phyloP scores from a whole-genome alignment of 2,329 filamentous ascomycete genomes.

The Albophoma yamanashiensis region DNA sequence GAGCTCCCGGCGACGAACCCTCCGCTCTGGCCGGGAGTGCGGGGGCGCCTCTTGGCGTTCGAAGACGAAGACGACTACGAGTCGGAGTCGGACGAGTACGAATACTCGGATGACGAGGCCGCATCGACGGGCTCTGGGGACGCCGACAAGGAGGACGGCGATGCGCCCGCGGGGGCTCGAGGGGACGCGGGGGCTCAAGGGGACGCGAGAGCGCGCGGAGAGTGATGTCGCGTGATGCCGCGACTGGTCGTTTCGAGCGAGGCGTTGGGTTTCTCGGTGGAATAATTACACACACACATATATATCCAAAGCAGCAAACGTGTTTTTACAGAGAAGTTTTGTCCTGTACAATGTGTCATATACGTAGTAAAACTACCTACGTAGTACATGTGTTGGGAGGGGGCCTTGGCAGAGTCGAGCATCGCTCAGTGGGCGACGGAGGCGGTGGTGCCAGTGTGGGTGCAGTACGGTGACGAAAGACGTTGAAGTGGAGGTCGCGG shows the following conservation, averaged over 20 bases:
- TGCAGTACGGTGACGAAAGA: no score
- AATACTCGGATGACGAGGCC: slow-evolving; percentile 16
- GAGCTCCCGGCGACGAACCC: slow-evolving; percentile 21
- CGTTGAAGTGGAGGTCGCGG: no score
- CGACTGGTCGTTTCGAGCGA: background rate
- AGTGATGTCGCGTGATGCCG: background rate
- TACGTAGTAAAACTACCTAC: no score
- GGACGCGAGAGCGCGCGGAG: background rate
- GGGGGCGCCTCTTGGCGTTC: slow-evolving; percentile 15
- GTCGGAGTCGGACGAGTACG: slow-evolving; percentile 12
- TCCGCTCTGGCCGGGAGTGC: slow-evolving; percentile 32
- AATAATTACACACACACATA: background rate
- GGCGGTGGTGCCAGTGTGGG: no score
- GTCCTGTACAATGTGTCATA: no score
- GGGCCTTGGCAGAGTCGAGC: no score
- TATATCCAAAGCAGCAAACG: slow-evolving; percentile 8
- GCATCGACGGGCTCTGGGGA: slow-evolving; percentile 15
- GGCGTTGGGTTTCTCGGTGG: background rate
- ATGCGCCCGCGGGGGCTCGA: background rate
- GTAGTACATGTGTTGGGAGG: no score
- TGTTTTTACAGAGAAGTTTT: background rate
- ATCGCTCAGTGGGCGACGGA: no score
- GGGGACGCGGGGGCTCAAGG: background rate
- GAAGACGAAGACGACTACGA: slow-evolving; percentile 24
- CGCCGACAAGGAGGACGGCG: slow-evolving; percentile 14